These are phyloP conservation scores for Ophiostoma quercus DNA, from an alignment of 2,329 filamentous ascomycete species.

Conservation along the genomic window DNA sequence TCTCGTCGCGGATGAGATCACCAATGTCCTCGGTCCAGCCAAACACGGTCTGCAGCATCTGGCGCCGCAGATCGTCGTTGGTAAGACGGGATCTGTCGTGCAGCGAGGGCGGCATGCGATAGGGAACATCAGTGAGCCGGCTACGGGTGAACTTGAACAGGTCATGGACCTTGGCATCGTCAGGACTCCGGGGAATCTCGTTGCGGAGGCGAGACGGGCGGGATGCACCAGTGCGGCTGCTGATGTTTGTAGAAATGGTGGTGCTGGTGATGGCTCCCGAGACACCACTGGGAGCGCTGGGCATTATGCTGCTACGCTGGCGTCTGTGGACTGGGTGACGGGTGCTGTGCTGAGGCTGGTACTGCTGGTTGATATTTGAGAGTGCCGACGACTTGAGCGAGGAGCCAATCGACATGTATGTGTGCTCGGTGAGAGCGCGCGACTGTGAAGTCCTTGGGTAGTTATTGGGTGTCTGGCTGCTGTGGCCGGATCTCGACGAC, in stretches of 20 bases:
- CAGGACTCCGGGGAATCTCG: constrained; percentile 72
- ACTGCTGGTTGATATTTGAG: constrained; percentile 18
- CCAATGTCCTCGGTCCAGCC: constrained; percentile 87
- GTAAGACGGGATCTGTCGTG: constrained; percentile 57
- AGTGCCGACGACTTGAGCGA: constrained; percentile 43
- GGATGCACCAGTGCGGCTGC: constrained; percentile 28
- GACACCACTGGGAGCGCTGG: constrained; percentile 26
- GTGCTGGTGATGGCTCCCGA: constrained; percentile 37
- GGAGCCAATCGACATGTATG: constrained; percentile 63
- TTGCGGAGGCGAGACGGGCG: constrained; percentile 67
- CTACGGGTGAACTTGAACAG: constrained; percentile 82
- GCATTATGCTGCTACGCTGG: constrained; percentile 1
- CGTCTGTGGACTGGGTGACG: not conserved
- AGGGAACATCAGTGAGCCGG: constrained; percentile 75
- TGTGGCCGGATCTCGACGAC: constrained; percentile 45
- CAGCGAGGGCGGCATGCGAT: constrained; percentile 59
- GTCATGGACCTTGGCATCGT: constrained; percentile 66
- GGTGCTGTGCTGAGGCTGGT: not conserved
- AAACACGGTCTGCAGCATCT: constrained; percentile 93
- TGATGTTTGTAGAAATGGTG: constrained; percentile 43
- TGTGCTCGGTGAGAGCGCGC: constrained; percentile 55
- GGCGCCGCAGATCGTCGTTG: constrained; percentile 73
- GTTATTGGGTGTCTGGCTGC: constrained; percentile 48
- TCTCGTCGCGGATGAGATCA: constrained; percentile 76
- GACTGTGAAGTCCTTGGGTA: constrained; percentile 50